Percentiles rank a stretch among this genome's conserved stretches.
Conservation (phyloP, 176 grass and related monocot species). For the Paspalum notatum region DNA sequence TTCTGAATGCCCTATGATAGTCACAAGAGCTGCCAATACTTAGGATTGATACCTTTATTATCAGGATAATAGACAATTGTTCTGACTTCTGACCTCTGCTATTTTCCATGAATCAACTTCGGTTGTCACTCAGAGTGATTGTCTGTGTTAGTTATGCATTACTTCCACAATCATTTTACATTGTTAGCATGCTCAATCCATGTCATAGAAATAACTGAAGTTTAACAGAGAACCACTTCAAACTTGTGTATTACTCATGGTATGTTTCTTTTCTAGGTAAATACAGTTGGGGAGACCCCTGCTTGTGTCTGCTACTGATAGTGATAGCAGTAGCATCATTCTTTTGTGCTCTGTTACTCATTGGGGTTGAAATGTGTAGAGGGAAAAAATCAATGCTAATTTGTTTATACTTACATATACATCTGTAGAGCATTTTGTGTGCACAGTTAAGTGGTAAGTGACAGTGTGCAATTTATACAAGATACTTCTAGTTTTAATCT, state of each 20-base stretch:
- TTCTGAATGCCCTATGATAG: constrained; percentile 15
- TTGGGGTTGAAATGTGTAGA: not conserved
- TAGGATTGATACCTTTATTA: not conserved
- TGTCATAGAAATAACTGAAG: constrained; percentile 14
- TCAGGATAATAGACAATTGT: constrained; percentile 17
- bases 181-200: constrained; percentile 11
- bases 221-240: constrained; percentile 14
- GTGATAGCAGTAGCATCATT: constrained; percentile 5
- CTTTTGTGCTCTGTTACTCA: constrained; percentile 3
- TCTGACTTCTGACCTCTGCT: not conserved
- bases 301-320: too few species aligned
- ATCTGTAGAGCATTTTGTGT: not conserved
- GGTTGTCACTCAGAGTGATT: not conserved
- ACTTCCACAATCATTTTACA: constrained; percentile 18
- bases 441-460: not conserved
- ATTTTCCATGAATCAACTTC: not conserved
- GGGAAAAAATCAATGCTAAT: not conserved
- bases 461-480: not conserved
- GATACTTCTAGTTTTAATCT: not conserved
- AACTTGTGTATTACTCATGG: not conserved
- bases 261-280: too few species aligned
- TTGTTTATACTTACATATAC: not conserved
- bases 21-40: not conserved
- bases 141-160: not conserved
- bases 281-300: too few species aligned